Conservation (phyloP, 345 rosid genomes). For the Eucalyptus sideroxylon region DNA sequence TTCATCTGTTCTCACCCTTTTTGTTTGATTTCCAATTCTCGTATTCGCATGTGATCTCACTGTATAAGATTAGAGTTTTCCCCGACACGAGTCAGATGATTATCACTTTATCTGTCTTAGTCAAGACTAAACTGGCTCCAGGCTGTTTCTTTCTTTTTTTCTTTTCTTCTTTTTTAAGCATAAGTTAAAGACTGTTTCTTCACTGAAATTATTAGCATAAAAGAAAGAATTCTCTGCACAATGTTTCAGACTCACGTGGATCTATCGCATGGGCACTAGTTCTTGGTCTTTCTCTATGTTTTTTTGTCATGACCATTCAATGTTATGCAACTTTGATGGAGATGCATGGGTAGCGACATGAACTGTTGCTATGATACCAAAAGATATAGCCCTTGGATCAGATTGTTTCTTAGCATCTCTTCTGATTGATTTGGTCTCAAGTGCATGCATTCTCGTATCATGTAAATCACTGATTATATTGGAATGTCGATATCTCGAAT, state of each 20-base stretch:
- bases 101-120: not conserved
- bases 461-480: not conserved
- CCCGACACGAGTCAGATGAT: not conserved
- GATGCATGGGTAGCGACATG: not conserved
- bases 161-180: not conserved
- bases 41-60: not conserved
- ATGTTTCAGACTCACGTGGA: not conserved
- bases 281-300: not conserved
- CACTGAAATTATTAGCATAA: not conserved
- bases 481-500: not conserved
- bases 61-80: not conserved
- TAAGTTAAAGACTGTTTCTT: not conserved
- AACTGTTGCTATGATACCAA: not conserved
- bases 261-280: not conserved
- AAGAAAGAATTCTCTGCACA: not conserved
- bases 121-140: not conserved
- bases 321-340: not conserved
- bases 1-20: not conserved
- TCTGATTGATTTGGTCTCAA: not conserved
- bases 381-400: not conserved
- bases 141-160: not conserved
- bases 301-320: not conserved
- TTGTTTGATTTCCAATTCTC: not conserved
- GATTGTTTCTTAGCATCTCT: not conserved
- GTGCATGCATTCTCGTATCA: not conserved